Base-by-base conservation (phyloP, 352 stramenopile species). In the Phytophthora vignae region DNA sequence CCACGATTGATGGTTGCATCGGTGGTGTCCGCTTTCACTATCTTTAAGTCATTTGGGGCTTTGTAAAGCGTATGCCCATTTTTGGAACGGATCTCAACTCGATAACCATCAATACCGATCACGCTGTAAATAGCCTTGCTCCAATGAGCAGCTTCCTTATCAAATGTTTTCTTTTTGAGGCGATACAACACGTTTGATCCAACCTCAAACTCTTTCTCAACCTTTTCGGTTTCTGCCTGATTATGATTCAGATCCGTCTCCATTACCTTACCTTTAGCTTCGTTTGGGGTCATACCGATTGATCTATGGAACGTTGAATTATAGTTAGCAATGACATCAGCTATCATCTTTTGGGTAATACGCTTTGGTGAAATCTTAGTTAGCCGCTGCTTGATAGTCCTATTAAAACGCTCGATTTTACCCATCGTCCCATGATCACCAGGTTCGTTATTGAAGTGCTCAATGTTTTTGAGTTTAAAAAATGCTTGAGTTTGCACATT, bases 11-110 rank as follows among this genome's bases (percentile, higher is more conserved):
- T 66, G 27, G 38, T 36, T 46, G 66, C 65, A 36, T 71, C 58
- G 29, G 55, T 74, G 27, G 66, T 40, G 25, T 73, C 59, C 25
- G 56, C 22, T 29, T 74, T 52, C 15, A 83, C 63, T 4, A 65
- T 11, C 40, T 73, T 77, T 0, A 81, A 21, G 36, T 78, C 69
- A 22, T 73, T 74, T n/a, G n/a, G n/a, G n/a, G n/a, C n/a, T 4
- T n/a, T n/a, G n/a, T n/a, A n/a, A n/a, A n/a, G n/a, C n/a, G n/a
- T n/a, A n/a, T n/a, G n/a, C n/a, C n/a, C n/a, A n/a, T n/a, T n/a
- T n/a, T n/a, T n/a, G n/a, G n/a, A n/a, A n/a, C n/a, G n/a, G n/a
- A n/a, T n/a, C n/a, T n/a, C n/a, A n/a, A n/a, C n/a, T n/a, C n/a
- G n/a, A n/a, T n/a, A n/a, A n/a, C n/a, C n/a, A n/a, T n/a, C n/a